Percentiles rank a stretch among this genome's conserved stretches.
Evolutionary conservation across 1,139 yeast genomes (phyloP).

Genomic region (Candida freyschussii): DNA sequence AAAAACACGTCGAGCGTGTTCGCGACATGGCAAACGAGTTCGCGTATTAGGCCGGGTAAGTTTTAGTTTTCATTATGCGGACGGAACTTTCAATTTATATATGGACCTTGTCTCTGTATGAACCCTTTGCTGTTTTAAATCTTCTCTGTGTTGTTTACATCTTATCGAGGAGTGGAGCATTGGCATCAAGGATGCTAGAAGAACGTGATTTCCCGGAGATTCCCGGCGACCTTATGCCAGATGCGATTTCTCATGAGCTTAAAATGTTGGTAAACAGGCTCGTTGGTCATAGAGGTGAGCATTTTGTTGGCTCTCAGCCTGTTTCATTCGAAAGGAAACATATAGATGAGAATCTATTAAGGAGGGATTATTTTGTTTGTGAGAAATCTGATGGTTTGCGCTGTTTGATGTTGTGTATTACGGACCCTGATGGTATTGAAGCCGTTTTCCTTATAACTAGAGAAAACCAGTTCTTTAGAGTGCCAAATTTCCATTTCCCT

Average conservation of each 20-base stretch:
- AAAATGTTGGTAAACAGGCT: constrained; percentile 67
- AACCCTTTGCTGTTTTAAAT: no score
- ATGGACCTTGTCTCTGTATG: no score
- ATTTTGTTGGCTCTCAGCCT: constrained; percentile 92
- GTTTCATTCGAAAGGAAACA: constrained; percentile 81
- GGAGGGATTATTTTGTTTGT: constrained; percentile 79
- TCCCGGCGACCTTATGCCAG: constrained; percentile 77
- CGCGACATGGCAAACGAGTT: no score
- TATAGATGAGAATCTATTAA: constrained; percentile 53
- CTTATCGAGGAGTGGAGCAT: background rate
- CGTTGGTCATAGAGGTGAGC: constrained; percentile 46
- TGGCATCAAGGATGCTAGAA: constrained; percentile 6
- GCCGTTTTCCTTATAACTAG: constrained; percentile 79
- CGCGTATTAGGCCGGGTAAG: no score
- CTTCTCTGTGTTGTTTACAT: no score
- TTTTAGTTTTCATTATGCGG: no score
- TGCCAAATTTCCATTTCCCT: constrained; percentile 86
- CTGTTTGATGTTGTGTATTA: constrained; percentile 60
- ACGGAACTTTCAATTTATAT: no score
- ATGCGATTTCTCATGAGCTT: constrained; percentile 62
- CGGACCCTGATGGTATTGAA: constrained; percentile 74
- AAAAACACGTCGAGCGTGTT: no score
- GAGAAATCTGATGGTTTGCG: constrained; percentile 95
- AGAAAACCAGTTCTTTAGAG: constrained; percentile 77
- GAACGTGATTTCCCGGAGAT: constrained; percentile 66